A percentile compares a stretch with the other conserved stretches of the same genome.
Evolutionary conservation across 306 rosid species (phyloP).

Genomic region (Comarum palustre): DNA sequence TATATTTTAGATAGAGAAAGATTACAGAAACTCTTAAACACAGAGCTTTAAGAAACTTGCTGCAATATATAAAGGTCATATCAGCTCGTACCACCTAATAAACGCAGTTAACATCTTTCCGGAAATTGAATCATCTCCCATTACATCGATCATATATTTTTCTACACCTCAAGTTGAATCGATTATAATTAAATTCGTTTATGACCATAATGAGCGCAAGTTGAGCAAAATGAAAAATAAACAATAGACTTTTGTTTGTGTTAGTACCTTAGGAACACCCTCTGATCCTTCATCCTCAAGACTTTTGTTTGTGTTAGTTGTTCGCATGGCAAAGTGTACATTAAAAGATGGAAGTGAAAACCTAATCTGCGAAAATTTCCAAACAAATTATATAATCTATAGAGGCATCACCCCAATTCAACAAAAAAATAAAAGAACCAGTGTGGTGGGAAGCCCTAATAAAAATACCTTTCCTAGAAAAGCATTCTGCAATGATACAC

Average conservation of each 20-base stretch:
- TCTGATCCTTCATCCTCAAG: slow-evolving; percentile 58
- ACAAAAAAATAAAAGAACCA: neutral
- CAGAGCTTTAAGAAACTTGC: neutral
- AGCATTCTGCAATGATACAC: slow-evolving; percentile 60
- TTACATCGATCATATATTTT: neutral
- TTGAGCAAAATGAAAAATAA: neutral
- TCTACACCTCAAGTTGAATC: neutral
- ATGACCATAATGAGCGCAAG: neutral
- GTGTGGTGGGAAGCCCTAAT: slow-evolving; percentile 7
- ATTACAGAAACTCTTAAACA: neutral
- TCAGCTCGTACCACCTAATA: neutral
- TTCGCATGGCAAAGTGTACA: slow-evolving; percentile 49
- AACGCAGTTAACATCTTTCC: neutral
- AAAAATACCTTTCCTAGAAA: slow-evolving; percentile 61
- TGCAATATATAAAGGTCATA: neutral
- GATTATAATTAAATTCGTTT: neutral
- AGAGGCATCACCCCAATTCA: slow-evolving; percentile 10
- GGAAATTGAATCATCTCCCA: neutral
- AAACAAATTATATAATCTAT: slow-evolving; percentile 29
- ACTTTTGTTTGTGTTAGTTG: slow-evolving; percentile 36
- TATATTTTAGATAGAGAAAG: neutral
- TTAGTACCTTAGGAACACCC: slow-evolving; percentile 65
- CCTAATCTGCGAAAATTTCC: slow-evolving; percentile 60
- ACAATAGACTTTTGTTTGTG: too few species aligned
- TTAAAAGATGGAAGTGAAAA: slow-evolving; percentile 71